Evolutionary conservation across 768 basidiomycete genomes (phyloP).

Genomic region (Imleria badia): DNA sequence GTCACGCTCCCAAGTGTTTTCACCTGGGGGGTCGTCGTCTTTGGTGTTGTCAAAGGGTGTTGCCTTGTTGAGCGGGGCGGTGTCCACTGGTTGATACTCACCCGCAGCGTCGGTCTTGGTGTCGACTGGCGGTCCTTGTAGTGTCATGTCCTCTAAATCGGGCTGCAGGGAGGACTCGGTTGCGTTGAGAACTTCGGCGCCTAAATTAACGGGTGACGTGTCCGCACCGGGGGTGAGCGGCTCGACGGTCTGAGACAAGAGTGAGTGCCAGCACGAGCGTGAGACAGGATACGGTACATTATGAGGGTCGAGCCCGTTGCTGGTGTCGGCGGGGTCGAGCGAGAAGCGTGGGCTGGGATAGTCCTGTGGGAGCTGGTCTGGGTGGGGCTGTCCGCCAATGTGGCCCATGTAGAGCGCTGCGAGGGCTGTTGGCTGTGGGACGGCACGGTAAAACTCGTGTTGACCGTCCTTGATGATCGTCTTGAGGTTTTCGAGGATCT

Average conservation of each 20-base stretch:
- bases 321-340: conserved; percentile 14
- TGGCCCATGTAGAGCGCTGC: conserved; percentile 64
- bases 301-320: conserved; percentile 11
- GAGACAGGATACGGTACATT: conserved; percentile 35
- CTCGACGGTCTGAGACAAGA: conserved; percentile 22
- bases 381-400: conserved; percentile 36
- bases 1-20: conserved; percentile 33
- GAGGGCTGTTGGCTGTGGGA: conserved; percentile 64
- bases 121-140: conserved; percentile 5
- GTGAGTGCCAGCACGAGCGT: conserved; percentile 2
- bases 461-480: conserved; percentile 67
- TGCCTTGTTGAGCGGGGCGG: conserved; percentile 23
- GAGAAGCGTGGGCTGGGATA: conserved; percentile 10
- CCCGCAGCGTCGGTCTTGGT: conserved; percentile 19
- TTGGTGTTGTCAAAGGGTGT: conserved; percentile 25
- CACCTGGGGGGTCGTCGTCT: conserved; percentile 30
- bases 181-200: conserved; percentile 18
- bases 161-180: conserved; percentile 9
- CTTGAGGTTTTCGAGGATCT: conserved; percentile 75
- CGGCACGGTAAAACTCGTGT: conserved; percentile 67
- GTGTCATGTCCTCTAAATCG: conserved; percentile 8
- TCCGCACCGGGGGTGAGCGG: conserved; percentile 28
- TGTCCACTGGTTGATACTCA: conserved; percentile 33
- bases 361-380: conserved; percentile 34
- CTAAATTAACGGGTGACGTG: conserved; percentile 22